Percentiles rank a stretch among this genome's conserved stretches.
These are phyloP conservation scores for Phaeosphaeria sp. DNA, from an alignment of 2,329 filamentous ascomycete genomes.

Conservation along the genomic window DNA sequence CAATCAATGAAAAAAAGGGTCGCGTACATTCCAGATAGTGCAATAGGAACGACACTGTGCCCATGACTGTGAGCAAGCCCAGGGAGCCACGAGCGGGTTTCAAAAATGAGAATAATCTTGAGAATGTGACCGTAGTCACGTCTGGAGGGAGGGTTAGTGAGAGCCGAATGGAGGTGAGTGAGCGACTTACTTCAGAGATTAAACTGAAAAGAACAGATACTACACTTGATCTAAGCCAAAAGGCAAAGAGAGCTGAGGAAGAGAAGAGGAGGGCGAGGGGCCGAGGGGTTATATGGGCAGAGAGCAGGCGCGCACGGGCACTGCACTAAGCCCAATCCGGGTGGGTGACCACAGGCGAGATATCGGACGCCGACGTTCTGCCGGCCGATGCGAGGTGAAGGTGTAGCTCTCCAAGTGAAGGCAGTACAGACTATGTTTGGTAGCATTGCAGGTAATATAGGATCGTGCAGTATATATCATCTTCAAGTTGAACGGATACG, in stretches of 20 bases:
- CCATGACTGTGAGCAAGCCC: constrained; percentile 69
- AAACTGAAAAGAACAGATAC: constrained; percentile 98
- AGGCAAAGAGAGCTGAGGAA: constrained; percentile 12
- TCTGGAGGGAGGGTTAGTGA: constrained; percentile 38
- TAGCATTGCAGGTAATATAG: too few species aligned
- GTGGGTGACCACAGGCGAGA: constrained; percentile 6
- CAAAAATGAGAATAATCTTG: constrained; percentile 85
- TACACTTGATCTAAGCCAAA: constrained; percentile 27
- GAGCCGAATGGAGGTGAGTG: background rate
- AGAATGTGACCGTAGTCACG: constrained; percentile 70
- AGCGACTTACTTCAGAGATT: constrained; percentile 73
- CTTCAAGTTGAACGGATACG: too few species aligned
- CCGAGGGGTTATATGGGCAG: background rate
- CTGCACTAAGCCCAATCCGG: background rate
- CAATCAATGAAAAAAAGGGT: constrained; percentile 40
- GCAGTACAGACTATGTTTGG: too few species aligned
- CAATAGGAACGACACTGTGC: constrained; percentile 79
- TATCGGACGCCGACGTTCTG: background rate
- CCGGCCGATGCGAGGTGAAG: background rate
- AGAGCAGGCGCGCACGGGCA: background rate
- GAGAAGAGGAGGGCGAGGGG: background rate
- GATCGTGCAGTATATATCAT: too few species aligned
- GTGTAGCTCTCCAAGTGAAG: background rate
- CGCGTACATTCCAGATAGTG: constrained; percentile 77
- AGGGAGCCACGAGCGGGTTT: constrained; percentile 59